These are phyloP conservation scores for Corylus avellana DNA, from an alignment of 306 rosid genomes.

Conservation along the genomic window DNA sequence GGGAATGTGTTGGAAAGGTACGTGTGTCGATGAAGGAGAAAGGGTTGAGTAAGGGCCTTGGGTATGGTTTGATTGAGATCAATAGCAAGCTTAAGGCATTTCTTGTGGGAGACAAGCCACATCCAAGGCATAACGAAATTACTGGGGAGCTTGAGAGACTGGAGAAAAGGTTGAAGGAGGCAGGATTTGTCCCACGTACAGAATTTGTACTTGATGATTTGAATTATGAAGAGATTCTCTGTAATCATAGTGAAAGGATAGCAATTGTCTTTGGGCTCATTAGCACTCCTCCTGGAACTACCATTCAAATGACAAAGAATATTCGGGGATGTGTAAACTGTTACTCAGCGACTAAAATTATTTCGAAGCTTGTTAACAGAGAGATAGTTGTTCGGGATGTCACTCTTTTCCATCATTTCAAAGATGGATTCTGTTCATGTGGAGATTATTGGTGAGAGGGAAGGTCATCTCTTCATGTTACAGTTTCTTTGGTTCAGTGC, in stretches of 20 bases:
- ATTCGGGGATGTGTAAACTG: slow-evolving; percentile 64
- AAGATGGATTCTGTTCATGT: slow-evolving; percentile 66
- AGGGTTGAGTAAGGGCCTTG: slow-evolving; percentile 66
- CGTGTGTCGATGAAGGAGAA: slow-evolving; percentile 60
- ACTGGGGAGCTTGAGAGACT: slow-evolving; percentile 47
- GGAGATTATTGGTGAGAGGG: slow-evolving; percentile 65
- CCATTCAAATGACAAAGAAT: slow-evolving; percentile 61
- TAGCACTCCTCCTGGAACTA: slow-evolving; percentile 64
- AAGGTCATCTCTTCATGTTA: slow-evolving; percentile 16
- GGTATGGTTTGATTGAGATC: slow-evolving; percentile 60
- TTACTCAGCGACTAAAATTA: slow-evolving; percentile 64
- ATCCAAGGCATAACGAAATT: slow-evolving; percentile 53
- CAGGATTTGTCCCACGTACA: slow-evolving; percentile 53
- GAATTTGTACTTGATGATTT: slow-evolving; percentile 59
- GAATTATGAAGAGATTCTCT: slow-evolving; percentile 57
- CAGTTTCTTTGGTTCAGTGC: slow-evolving; percentile 1
- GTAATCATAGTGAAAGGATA: slow-evolving; percentile 65
- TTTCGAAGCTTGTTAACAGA: slow-evolving; percentile 56
- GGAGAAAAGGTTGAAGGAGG: slow-evolving; percentile 60
- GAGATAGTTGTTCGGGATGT: slow-evolving; percentile 68
- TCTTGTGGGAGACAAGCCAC: slow-evolving; percentile 59
- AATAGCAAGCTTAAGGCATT: slow-evolving; percentile 56
- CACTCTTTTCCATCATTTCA: slow-evolving; percentile 72
- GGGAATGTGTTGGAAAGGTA: slow-evolving; percentile 54
- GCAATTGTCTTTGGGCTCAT: slow-evolving; percentile 66